These are phyloP conservation scores for Heteromeles arbutifolia DNA, from an alignment of 306 rosid species.

Conservation along the genomic window DNA sequence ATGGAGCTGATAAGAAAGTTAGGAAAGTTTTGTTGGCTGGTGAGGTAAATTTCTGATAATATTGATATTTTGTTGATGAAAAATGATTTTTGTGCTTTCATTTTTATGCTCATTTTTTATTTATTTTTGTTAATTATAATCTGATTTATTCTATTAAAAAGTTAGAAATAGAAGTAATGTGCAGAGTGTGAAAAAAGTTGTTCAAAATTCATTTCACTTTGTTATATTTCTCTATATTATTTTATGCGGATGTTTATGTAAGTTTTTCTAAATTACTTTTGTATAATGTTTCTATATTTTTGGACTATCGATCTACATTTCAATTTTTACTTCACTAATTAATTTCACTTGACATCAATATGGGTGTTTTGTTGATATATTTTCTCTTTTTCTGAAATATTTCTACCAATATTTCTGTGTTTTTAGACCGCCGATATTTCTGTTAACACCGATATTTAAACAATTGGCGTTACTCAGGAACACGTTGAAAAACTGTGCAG, in stretches of 20 bases:
- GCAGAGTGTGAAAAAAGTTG: too few relatives aligned
- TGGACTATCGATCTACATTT: neutral
- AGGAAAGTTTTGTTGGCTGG: slow-evolving; percentile 40
- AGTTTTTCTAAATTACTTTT: too few relatives aligned
- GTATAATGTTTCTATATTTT: neutral
- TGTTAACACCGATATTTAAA: neutral
- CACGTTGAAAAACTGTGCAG: slow-evolving; percentile 72
- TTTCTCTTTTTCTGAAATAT: neutral
- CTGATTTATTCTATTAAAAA: too few relatives aligned
- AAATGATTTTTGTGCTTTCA: neutral
- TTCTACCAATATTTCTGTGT: neutral
- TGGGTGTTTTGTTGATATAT: too few relatives aligned
- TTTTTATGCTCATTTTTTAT: neutral
- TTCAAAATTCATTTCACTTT: too few relatives aligned
- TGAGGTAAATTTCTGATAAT: slow-evolving; percentile 2
- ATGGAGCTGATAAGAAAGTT: slow-evolving; percentile 33
- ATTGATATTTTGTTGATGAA: neutral
- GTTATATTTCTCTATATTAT: too few relatives aligned
- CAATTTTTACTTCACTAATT: too few relatives aligned
- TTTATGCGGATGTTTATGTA: too few relatives aligned
- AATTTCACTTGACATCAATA: neutral
- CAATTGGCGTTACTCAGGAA: neutral
- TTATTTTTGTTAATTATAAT: neutral
- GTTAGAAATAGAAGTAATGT: too few relatives aligned
- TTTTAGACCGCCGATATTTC: neutral